These are phyloP conservation scores for Malassezia pachydermatis DNA, from an alignment of 1,284 basidiomycete genomes.

Conservation along the genomic window DNA sequence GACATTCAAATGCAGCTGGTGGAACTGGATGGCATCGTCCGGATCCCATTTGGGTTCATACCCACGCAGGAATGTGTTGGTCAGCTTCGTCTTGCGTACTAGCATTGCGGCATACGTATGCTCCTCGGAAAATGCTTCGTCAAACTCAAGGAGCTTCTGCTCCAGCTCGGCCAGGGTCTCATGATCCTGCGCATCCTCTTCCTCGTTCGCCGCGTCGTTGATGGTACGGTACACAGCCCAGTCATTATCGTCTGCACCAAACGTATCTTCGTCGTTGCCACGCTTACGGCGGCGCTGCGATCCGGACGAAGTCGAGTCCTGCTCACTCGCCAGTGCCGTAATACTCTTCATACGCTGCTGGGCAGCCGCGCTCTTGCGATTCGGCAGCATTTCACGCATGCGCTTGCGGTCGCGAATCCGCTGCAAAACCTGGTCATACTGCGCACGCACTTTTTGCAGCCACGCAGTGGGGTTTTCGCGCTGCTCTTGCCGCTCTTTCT, in stretches of 20 bases:
- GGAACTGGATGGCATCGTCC: slow-evolving; percentile 55
- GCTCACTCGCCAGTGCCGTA: slow-evolving; percentile 70
- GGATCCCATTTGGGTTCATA: slow-evolving; percentile 31
- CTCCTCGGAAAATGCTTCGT: slow-evolving; percentile 68
- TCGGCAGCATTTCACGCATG: slow-evolving; percentile 70
- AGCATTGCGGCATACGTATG: slow-evolving; percentile 71
- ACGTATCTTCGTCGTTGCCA: slow-evolving; percentile 65
- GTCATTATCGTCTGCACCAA: slow-evolving; percentile 88
- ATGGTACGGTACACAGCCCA: slow-evolving; percentile 98
- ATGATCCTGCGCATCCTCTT: slow-evolving; percentile 64
- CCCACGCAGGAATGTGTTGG: slow-evolving; percentile 65
- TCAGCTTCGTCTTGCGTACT: slow-evolving; percentile 67
- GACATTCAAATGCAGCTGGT: slow-evolving; percentile 81
- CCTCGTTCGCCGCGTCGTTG: slow-evolving; percentile 72
- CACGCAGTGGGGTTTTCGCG: slow-evolving; percentile 35
- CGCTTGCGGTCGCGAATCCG: slow-evolving; percentile 76
- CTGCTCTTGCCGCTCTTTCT: slow-evolving; percentile 72
- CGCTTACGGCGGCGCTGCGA: slow-evolving; percentile 51
- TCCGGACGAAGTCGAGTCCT: slow-evolving; percentile 1
- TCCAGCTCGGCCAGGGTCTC: slow-evolving; percentile 76
- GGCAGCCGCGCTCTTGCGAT: slow-evolving; percentile 85
- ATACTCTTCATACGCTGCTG: slow-evolving; percentile 97
- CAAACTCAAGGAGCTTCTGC: slow-evolving; percentile 67
- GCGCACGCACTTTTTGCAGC: slow-evolving; percentile 28
- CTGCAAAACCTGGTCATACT: slow-evolving; percentile 56